Conservation (phyloP, 78 protist species). For the slime mould (Dictyostelium discoideum) region DNA sequence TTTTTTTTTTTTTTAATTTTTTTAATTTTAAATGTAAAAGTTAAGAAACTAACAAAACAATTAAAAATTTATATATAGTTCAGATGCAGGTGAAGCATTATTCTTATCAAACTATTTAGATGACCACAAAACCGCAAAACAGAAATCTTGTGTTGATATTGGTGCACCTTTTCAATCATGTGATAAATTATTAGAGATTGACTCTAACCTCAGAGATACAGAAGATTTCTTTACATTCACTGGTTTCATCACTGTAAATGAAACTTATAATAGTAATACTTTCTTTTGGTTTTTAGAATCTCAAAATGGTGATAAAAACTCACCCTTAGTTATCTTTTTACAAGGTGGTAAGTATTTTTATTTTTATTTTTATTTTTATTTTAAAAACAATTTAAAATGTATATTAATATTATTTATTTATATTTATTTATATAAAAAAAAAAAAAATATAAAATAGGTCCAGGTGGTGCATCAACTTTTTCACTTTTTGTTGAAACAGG, state of each 20-base stretch:
- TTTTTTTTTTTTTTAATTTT: background rate
- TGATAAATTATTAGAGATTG: background rate
- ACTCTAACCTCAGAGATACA: background rate
- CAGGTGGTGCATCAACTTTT: conserved; percentile 75
- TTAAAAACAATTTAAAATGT: background rate
- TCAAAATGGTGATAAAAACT: conserved; percentile 65
- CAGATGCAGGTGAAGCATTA: conserved; percentile 70
- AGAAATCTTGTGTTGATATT: conserved; percentile 70
- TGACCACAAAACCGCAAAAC: conserved; percentile 24
- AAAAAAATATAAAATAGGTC: conserved; percentile 33
- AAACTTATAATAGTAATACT: conserved; percentile 50
- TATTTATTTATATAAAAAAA: no score
- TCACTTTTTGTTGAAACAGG: conserved; percentile 75
- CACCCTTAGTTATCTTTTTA: conserved; percentile 49
- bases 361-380: background rate
- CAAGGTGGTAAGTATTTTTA: background rate
- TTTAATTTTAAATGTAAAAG: background rate
- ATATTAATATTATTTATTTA: no score
- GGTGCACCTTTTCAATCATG: conserved; percentile 41
- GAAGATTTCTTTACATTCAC: conserved; percentile 32
- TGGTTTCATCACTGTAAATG: conserved; percentile 54
- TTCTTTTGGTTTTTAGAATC: conserved; percentile 76
- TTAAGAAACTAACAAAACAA: background rate
- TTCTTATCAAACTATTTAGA: conserved; percentile 15
- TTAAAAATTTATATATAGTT: background rate